A percentile compares a stretch with the other conserved stretches of the same genome.
phyloP scores from a whole-genome alignment of 441 rosid genomes.

The Geranium incanum region DNA sequence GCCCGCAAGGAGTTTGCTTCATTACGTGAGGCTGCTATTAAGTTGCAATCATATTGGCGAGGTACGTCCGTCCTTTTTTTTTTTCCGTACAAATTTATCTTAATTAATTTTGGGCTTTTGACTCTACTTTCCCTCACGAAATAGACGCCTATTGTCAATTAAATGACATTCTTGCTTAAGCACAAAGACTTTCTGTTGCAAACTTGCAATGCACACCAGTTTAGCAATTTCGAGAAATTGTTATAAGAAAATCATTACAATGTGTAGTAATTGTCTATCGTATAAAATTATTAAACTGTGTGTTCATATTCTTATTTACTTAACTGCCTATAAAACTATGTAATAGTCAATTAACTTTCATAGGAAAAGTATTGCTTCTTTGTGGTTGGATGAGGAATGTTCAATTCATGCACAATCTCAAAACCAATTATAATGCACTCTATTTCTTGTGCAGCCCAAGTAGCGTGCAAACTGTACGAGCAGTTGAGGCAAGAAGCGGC shows the following conservation, averaged over 20 bases:
- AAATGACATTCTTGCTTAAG: background rate
- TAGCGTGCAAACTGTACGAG: constrained; percentile 40
- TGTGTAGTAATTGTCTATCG: background rate
- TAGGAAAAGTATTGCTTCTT: background rate
- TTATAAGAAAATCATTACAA: background rate
- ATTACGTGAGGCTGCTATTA: constrained; percentile 47
- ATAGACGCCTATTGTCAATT: background rate
- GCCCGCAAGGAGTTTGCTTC: constrained; percentile 44
- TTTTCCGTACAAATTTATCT: background rate
- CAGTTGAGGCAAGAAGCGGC: constrained; percentile 51
- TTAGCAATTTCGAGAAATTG: background rate
- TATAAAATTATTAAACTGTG: background rate
- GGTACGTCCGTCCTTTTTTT: constrained; percentile 32
- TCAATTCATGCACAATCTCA: background rate
- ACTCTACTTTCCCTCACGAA: background rate
- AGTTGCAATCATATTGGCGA: constrained; percentile 49
- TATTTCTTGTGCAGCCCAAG: constrained; percentile 38
- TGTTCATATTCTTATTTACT: background rate
- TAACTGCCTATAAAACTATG: background rate
- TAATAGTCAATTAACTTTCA: background rate
- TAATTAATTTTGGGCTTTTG: background rate
- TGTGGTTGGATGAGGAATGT: background rate
- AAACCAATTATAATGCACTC: background rate
- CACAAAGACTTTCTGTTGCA: background rate
- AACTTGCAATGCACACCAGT: background rate